These are phyloP conservation scores for Hydnomerulius pinastri DNA, from an alignment of 768 basidiomycete genomes.

Conservation along the genomic window DNA sequence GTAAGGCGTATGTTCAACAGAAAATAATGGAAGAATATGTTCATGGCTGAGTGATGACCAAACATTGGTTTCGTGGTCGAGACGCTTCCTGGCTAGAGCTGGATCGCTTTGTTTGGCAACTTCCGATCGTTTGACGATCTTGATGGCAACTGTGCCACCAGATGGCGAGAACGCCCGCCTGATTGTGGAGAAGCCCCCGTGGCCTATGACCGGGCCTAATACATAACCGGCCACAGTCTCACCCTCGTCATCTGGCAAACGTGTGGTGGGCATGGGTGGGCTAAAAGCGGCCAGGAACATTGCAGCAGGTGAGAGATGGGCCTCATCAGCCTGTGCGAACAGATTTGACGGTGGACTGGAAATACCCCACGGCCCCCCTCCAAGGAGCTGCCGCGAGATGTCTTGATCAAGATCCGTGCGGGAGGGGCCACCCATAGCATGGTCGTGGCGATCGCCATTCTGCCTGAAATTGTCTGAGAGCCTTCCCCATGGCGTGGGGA, in stretches of 20 bases:
- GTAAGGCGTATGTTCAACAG: conserved; percentile 53
- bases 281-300: conserved; percentile 71
- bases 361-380: conserved; percentile 2
- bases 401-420: conserved; percentile 32
- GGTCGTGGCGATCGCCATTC: conserved; percentile 2
- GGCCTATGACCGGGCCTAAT: conserved; percentile 74
- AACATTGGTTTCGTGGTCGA: conserved; percentile 69
- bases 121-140: conserved; percentile 70
- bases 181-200: conserved; percentile 83
- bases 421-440: conserved; percentile 2
- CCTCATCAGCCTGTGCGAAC: conserved; percentile 14
- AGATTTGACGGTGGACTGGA: neutral
- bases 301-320: conserved; percentile 63
- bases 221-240: conserved; percentile 69
- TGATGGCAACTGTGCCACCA: conserved; percentile 78
- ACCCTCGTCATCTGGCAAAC: conserved; percentile 65
- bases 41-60: conserved; percentile 83
- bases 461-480: conserved; percentile 2
- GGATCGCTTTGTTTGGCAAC: conserved; percentile 54
- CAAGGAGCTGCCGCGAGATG: conserved; percentile 14
- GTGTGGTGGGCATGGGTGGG: conserved; percentile 35
- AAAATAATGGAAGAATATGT: conserved; percentile 84
- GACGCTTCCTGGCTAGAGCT: conserved; percentile 48
- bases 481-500: conserved; percentile 12
- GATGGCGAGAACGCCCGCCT: conserved; percentile 62